Evolutionary conservation across 139 green algal species (phyloP), one percentile per base, ranked within the genome.

Genomic region (Chlamydomonas eustigma): DNA sequence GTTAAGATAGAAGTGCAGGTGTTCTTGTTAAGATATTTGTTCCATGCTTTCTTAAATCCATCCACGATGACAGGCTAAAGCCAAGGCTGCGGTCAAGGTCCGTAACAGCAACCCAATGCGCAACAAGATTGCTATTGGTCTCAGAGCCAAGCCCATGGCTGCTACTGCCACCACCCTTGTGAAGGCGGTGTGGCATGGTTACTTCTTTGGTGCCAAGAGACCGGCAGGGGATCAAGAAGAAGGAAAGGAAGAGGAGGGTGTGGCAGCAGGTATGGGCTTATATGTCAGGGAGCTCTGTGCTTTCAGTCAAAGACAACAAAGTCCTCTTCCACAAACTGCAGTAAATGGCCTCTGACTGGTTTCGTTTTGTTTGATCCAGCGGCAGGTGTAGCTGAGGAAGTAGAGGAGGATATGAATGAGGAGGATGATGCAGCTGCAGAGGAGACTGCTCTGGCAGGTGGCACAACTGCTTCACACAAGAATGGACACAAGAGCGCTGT

Each of bases 151-250:
- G 70, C 89, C 94, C 51, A 98, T 98, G 94, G 90, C 91, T 4
- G 94, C 94, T 34, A 98, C 94, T 4, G 91, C 93, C 76, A 98
- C 94, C n/a, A 77, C 51, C 51, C 93, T 98, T 88, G 91, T 98
- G 36, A 89, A 93, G 78, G 69, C 37, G 1, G 76, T 81, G 52
- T 81, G 76, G 76, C 52, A 37, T 31, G 36, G 38, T 38, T 81
- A 81, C 52, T 81, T 81, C 51, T 77, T 81, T 30, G 69, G 69
- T 2, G 37, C 68, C 65, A 75, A 68, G 8, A 12, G 6, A 12
- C 39, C 75, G 39, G 70, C 50, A 8, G 78, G 69, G 2, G 84
- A 82, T 34, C 78, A 69, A 32, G 65, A 72, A 34, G 65, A 39
- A 44, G 65, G 22, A 28, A 31, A 33, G 52, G 52, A 4, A 68